A percentile compares a stretch with the other conserved stretches of the same genome.
phyloP scores from a whole-genome alignment of 2,329 filamentous ascomycete genomes.

The Colletotrichum destructivum region DNA sequence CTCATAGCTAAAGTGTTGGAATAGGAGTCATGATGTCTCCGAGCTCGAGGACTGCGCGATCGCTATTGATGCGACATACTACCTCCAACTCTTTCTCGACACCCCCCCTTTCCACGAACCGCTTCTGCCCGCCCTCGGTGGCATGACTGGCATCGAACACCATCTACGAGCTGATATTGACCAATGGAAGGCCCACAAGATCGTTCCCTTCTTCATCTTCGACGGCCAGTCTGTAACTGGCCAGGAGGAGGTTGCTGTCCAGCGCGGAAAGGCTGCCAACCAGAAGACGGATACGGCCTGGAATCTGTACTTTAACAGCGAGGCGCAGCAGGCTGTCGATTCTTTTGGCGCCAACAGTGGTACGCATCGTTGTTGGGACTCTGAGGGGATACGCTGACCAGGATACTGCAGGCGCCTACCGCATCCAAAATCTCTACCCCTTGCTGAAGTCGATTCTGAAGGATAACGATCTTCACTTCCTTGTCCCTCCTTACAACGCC shows the following conservation, averaged over 20 bases:
- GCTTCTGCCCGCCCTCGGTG: conserved; percentile 89
- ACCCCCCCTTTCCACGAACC: conserved; percentile 83
- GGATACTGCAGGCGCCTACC: conserved; percentile 74
- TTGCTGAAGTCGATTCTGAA: conserved; percentile 83
- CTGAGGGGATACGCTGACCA: conserved; percentile 24
- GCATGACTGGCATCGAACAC: conserved; percentile 83
- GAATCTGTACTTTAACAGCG: conserved; percentile 86
- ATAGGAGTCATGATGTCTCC: conserved; percentile 73
- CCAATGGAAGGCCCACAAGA: conserved; percentile 77
- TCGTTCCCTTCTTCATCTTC: conserved; percentile 92
- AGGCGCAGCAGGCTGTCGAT: conserved; percentile 84
- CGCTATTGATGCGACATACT: conserved; percentile 92
- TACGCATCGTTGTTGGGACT: conserved; percentile 56
- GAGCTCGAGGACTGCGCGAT: conserved; percentile 82
- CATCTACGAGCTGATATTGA: conserved; percentile 85
- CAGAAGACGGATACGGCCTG: conserved; percentile 84
- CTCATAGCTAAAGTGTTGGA: conserved; percentile 23
- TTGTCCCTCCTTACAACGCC: conserved; percentile 90
- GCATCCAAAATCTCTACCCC: conserved; percentile 80
- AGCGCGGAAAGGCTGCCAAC: conserved; percentile 76
- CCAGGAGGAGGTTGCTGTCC: conserved; percentile 78
- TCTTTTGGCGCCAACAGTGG: conserved; percentile 87
- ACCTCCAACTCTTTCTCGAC: conserved; percentile 84
- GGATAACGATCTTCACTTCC: conserved; percentile 79
- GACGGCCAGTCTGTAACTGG: conserved; percentile 87